A percentile compares a stretch with the other conserved stretches of the same genome.
Evolutionary conservation across 2,329 filamentous ascomycete species (phyloP).

Genomic region (Penicillium hesseltinei): DNA sequence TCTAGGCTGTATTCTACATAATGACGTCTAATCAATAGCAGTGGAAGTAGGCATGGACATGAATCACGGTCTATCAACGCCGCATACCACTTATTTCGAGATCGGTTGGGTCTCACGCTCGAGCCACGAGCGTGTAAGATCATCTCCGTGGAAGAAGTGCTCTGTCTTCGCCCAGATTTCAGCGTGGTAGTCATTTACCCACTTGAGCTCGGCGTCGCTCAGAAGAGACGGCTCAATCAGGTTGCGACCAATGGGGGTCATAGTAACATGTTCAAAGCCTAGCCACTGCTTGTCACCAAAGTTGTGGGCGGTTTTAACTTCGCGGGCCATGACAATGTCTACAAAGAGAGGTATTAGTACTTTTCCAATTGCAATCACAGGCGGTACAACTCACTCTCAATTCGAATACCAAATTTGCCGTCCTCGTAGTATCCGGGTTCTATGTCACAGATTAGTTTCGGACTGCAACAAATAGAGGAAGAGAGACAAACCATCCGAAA

Average conservation of each 20-base stretch:
- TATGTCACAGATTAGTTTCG: constrained; percentile 21
- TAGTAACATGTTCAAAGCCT: constrained; percentile 94
- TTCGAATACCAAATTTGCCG: constrained; percentile 88
- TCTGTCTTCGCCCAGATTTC: constrained; percentile 81
- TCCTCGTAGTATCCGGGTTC: constrained; percentile 98
- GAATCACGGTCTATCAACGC: neutral
- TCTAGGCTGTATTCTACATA: neutral
- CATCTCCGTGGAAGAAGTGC: constrained; percentile 70
- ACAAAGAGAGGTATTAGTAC: constrained; percentile 12
- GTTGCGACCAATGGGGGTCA: constrained; percentile 91
- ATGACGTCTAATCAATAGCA: neutral
- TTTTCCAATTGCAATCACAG: neutral
- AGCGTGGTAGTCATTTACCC: constrained; percentile 82
- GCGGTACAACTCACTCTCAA: constrained; percentile 64
- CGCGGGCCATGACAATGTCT: constrained; percentile 83
- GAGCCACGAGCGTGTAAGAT: constrained; percentile 74
- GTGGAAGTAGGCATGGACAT: neutral
- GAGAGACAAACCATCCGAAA: constrained; percentile 65
- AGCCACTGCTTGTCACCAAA: constrained; percentile 95
- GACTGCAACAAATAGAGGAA: neutral
- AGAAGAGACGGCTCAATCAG: constrained; percentile 75
- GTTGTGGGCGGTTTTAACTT: constrained; percentile 79
- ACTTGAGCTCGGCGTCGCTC: constrained; percentile 71
- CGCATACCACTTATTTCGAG: constrained; percentile 33
- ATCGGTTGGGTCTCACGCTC: constrained; percentile 77